Conservation (phyloP, 164 flowering plant species). For the Malania oleifera region DNA sequence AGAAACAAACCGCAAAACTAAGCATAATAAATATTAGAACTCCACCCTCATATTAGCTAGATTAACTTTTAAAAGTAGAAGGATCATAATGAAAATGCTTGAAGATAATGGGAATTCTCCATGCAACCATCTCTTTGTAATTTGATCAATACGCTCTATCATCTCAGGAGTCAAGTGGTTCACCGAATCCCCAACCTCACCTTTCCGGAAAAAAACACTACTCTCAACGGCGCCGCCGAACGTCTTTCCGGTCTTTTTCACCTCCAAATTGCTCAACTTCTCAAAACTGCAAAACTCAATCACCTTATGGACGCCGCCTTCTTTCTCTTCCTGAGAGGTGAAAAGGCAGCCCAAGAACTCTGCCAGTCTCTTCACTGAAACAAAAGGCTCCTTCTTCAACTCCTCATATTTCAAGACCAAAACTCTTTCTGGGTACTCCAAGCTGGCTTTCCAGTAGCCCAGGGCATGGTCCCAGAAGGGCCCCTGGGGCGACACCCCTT, state of each 20-base stretch:
- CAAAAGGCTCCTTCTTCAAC: constrained; percentile 2
- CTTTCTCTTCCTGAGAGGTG: constrained; percentile 10
- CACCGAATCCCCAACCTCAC: constrained; percentile 13
- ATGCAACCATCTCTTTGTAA: constrained; percentile 5
- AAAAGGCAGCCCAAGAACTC: constrained; percentile 16
- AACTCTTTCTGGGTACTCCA: constrained; percentile 9
- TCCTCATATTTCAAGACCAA: too few species aligned
- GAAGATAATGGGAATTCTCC: too few species aligned
- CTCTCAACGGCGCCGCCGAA: too few species aligned
- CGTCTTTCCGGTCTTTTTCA: constrained; percentile 6
- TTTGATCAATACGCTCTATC: constrained; percentile 8
- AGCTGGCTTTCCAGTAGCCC: constrained; percentile 19
- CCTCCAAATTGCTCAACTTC: constrained; percentile 13
- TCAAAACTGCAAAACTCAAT: constrained; percentile 19
- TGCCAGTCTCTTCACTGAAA: constrained; percentile 15
- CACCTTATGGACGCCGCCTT: constrained; percentile 12
- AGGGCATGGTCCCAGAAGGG: constrained; percentile 22
- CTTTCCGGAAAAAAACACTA: constrained; percentile 11
- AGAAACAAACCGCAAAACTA: too few species aligned
- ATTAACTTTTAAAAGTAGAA: too few species aligned
- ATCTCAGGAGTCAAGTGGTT: constrained; percentile 11
- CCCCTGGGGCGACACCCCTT: constrained; percentile 14
- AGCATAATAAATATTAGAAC: too few species aligned
- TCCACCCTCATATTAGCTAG: too few species aligned
- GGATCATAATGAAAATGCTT: too few species aligned